These are phyloP conservation scores for Ophiostoma sp. DNA, from an alignment of 2,329 filamentous ascomycete genomes.

Conservation along the genomic window DNA sequence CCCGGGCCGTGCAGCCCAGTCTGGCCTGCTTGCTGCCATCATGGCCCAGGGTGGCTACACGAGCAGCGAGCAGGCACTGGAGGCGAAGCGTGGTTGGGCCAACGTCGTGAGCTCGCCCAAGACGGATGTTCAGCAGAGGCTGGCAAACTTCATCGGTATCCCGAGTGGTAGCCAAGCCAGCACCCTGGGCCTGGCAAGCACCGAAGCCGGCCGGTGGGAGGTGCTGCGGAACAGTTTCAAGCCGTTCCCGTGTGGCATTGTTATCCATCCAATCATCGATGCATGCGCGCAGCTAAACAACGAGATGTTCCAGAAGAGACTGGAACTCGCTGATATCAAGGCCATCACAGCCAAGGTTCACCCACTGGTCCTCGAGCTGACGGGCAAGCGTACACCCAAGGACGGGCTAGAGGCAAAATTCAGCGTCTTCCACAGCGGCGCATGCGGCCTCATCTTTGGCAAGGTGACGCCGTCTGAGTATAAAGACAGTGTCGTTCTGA, in stretches of 20 bases:
- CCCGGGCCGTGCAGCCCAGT: slow-evolving; percentile 53
- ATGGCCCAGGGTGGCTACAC: slow-evolving; percentile 51
- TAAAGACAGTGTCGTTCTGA: slow-evolving; percentile 48
- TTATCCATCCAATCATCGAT: slow-evolving; percentile 58
- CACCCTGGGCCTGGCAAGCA: slow-evolving; percentile 35
- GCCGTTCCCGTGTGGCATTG: slow-evolving; percentile 58
- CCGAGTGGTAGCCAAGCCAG: background rate
- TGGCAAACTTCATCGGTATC: slow-evolving; percentile 1
- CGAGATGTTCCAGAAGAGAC: slow-evolving; percentile 38
- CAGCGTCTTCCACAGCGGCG: slow-evolving; percentile 56
- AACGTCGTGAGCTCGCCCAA: slow-evolving; percentile 50
- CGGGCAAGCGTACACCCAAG: slow-evolving; percentile 50
- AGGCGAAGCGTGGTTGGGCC: slow-evolving; percentile 55
- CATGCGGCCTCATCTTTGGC: slow-evolving; percentile 51
- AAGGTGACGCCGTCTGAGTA: slow-evolving; percentile 54
- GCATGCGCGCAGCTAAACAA: slow-evolving; percentile 49
- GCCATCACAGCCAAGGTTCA: slow-evolving; percentile 48
- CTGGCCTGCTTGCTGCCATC: slow-evolving; percentile 46
- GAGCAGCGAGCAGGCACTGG: slow-evolving; percentile 47
- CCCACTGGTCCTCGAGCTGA: slow-evolving; percentile 54
- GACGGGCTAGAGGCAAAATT: slow-evolving; percentile 56
- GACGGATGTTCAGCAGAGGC: slow-evolving; percentile 36
- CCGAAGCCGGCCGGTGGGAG: slow-evolving; percentile 48
- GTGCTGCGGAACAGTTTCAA: slow-evolving; percentile 56
- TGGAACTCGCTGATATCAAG: slow-evolving; percentile 39